A percentile compares a stretch with the other conserved stretches of the same genome.
phyloP scores from a whole-genome alignment of 1,139 yeast genomes.

The Protomyces pachydermus region DNA sequence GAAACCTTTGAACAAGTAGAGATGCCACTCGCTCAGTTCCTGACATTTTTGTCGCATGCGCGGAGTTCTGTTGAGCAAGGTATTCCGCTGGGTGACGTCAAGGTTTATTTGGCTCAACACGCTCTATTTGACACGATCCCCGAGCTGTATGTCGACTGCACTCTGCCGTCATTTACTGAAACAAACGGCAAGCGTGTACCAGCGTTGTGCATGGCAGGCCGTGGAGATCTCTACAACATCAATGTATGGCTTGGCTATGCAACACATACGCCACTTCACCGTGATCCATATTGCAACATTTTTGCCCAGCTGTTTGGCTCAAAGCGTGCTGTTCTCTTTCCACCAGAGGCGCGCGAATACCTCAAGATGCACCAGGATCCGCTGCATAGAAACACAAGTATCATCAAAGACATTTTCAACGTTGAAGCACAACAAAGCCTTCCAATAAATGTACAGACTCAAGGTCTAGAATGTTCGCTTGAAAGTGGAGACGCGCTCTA shows the following conservation, averaged over 20 bases:
- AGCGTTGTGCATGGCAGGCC: neutral
- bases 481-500: constrained; percentile 18
- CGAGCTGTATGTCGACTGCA: constrained; percentile 6
- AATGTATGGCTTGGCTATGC: constrained; percentile 16
- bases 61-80: neutral
- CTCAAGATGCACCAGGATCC: constrained; percentile 8
- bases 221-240: constrained; percentile 20
- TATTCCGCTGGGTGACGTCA: neutral
- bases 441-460: neutral
- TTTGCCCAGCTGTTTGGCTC: constrained; percentile 8
- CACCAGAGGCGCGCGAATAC: neutral
- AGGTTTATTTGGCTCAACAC: constrained; percentile 20
- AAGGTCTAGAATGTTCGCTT: neutral
- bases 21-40: constrained; percentile 4
- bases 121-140: constrained; percentile 18
- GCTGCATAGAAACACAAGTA: constrained; percentile 11
- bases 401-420: constrained; percentile 7
- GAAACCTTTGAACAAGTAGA: constrained; percentile 8
- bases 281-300: constrained; percentile 20
- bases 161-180: constrained; percentile 8
- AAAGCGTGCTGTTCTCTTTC: constrained; percentile 5
- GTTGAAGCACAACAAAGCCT: neutral
- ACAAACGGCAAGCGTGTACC: neutral
- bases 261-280: constrained; percentile 21
- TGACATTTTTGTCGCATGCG: constrained; percentile 1